A percentile compares a stretch with the other conserved stretches of the same genome.
Evolutionary conservation across 208 protist genomes (phyloP).

Genomic region (Leishmania martiniquensis): DNA sequence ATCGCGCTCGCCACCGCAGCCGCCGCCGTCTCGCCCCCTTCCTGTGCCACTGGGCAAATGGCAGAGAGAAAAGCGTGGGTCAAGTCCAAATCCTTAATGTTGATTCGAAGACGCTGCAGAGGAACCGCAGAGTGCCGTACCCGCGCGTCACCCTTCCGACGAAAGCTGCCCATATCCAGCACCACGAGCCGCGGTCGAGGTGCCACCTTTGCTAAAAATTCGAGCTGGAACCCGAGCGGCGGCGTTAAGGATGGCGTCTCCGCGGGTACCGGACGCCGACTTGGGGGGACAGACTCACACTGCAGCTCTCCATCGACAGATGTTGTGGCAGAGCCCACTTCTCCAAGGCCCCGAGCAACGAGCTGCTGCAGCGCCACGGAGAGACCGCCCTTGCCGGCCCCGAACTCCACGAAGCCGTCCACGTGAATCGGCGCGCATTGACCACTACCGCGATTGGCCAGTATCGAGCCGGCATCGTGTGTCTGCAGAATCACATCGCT

Average conservation of each 20-base stretch:
- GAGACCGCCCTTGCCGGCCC: constrained; percentile 79
- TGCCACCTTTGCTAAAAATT: constrained; percentile 23
- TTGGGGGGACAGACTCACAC: background rate
- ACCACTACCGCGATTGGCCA: background rate
- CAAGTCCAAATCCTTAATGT: constrained; percentile 80
- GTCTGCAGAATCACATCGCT: constrained; percentile 31
- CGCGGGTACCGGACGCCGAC: background rate
- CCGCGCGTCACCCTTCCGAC: constrained; percentile 70
- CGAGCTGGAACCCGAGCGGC: constrained; percentile 1
- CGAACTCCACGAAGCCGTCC: constrained; percentile 69
- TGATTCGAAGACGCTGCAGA: constrained; percentile 65
- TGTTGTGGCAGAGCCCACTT: background rate
- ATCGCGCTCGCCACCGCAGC: background rate
- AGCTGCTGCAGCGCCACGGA: constrained; percentile 63
- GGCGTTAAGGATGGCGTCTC: background rate
- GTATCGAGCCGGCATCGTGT: constrained; percentile 5
- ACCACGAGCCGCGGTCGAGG: constrained; percentile 44
- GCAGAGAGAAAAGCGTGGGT: constrained; percentile 36
- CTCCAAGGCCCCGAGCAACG: constrained; percentile 20
- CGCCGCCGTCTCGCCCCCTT: background rate
- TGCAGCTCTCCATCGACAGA: background rate
- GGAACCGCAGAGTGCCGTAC: constrained; percentile 52
- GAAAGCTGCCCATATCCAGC: constrained; percentile 71
- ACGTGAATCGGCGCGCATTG: constrained; percentile 13
- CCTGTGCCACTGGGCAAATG: background rate